Evolutionary conservation across 306 rosid genomes (phyloP).

Genomic region (Quercus parvula): DNA sequence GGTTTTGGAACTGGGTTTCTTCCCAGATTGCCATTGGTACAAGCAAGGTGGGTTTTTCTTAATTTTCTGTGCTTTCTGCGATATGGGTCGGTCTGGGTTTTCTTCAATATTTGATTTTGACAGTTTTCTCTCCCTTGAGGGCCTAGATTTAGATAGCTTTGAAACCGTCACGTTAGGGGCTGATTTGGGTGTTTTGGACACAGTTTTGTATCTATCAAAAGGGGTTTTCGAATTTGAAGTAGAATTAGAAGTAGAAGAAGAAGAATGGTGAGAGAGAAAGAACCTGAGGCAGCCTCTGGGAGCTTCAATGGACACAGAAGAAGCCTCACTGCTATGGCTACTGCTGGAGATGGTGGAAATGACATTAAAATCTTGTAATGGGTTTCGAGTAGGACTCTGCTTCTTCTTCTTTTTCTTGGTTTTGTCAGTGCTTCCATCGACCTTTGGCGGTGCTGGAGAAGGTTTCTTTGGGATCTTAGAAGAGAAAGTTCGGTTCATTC

Average conservation of each 20-base stretch:
- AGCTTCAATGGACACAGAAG: slow-evolving; percentile 49
- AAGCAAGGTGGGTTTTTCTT: slow-evolving; percentile 52
- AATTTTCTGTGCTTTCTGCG: slow-evolving; percentile 15
- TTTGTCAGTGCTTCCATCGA: slow-evolving; percentile 23
- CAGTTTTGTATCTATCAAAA: slow-evolving; percentile 24
- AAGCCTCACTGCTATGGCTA: slow-evolving; percentile 48
- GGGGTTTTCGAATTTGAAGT: slow-evolving; percentile 30
- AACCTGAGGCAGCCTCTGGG: slow-evolving; percentile 78
- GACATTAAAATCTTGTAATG: slow-evolving; percentile 51
- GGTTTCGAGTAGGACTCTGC: slow-evolving; percentile 36
- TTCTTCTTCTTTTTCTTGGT: slow-evolving; percentile 18
- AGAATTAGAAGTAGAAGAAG: slow-evolving; percentile 29
- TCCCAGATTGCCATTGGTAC: slow-evolving; percentile 61
- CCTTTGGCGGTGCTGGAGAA: slow-evolving; percentile 21
- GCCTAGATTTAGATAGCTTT: slow-evolving; percentile 33
- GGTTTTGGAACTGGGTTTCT: slow-evolving; percentile 36
- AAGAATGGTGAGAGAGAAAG: slow-evolving; percentile 48
- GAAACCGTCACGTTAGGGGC: slow-evolving; percentile 21
- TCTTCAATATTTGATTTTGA: slow-evolving; percentile 29
- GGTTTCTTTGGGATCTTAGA: slow-evolving; percentile 42
- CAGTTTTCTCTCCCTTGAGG: slow-evolving; percentile 41
- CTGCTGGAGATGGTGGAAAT: slow-evolving; percentile 23
- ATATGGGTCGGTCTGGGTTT: slow-evolving; percentile 19
- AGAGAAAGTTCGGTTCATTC: slow-evolving; percentile 53
- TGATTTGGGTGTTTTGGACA: slow-evolving; percentile 49